phyloP scores from a whole-genome alignment of 176 grass and related monocot species.

The Thinopyrum elongatum region DNA sequence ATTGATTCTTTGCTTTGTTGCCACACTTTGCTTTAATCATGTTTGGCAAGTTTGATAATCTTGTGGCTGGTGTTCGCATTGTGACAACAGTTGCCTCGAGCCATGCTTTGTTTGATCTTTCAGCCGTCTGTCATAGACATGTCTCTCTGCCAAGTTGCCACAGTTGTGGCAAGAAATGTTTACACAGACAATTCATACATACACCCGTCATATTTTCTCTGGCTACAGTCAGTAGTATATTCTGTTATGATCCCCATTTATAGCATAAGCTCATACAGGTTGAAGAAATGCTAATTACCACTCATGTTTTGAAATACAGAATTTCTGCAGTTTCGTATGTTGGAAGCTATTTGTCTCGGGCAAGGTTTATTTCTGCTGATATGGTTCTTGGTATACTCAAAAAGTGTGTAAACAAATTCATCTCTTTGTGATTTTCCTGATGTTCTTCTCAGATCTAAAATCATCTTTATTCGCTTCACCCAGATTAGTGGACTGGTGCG shows the following conservation, averaged over 20 bases:
- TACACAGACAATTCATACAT: not conserved
- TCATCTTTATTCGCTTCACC: constrained; percentile 10
- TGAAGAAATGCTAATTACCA: constrained; percentile 17
- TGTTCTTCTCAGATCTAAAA: constrained; percentile 30
- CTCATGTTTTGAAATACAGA: constrained; percentile 37
- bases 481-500: constrained; percentile 85
- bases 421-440: not conserved
- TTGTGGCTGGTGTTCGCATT: not conserved
- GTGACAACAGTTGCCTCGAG: not conserved
- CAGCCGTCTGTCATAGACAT: not conserved
- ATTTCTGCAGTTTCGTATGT: constrained; percentile 97
- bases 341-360: constrained; percentile 89
- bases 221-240: not conserved
- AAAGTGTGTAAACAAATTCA: constrained; percentile 43
- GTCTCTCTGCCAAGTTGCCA: not conserved
- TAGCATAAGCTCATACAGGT: constrained; percentile 6
- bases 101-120: not conserved
- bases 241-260: not conserved
- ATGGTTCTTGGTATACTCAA: constrained; percentile 53
- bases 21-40: not conserved
- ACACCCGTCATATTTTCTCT: not conserved
- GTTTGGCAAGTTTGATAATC: not conserved
- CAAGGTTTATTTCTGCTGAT: constrained; percentile 77
- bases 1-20: not conserved
- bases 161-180: not conserved